phyloP scores from a whole-genome alignment of 73 alveolate genomes.

The Paramecium pentaurelia region DNA sequence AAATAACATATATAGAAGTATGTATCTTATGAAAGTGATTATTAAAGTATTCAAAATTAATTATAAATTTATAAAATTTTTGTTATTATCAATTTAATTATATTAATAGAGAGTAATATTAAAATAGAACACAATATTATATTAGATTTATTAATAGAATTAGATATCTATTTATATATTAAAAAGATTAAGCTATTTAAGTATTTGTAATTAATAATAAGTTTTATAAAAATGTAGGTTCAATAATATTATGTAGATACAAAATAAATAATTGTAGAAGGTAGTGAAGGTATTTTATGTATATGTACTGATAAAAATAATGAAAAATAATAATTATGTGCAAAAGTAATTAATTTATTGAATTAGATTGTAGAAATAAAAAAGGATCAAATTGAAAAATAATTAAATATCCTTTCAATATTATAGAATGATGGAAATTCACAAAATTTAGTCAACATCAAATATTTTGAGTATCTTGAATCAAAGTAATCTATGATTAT shows the following conservation, averaged over 20 bases:
- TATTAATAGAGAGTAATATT: too few species aligned
- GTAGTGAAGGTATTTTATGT: neutral
- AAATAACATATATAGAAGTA: neutral
- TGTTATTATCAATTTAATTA: too few species aligned
- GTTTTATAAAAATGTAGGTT: neutral
- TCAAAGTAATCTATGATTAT: neutral
- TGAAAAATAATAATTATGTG: neutral
- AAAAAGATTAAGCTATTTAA: neutral
- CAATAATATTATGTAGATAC: too few species aligned
- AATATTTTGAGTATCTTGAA: neutral
- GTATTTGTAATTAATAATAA: too few species aligned
- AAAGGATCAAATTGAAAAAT: neutral
- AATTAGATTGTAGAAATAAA: neutral
- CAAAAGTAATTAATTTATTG: neutral
- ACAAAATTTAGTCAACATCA: neutral
- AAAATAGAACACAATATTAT: too few species aligned
- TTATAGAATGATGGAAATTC: neutral
- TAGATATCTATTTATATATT: too few species aligned
- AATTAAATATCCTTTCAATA: neutral
- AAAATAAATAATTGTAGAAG: neutral
- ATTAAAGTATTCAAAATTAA: too few species aligned
- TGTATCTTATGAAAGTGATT: neutral
- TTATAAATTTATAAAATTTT: too few species aligned
- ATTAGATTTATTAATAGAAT: too few species aligned
- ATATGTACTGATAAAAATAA: neutral